These are phyloP conservation scores for Fusarium sororula DNA, from an alignment of 2,329 filamentous ascomycete genomes.

Conservation along the genomic window DNA sequence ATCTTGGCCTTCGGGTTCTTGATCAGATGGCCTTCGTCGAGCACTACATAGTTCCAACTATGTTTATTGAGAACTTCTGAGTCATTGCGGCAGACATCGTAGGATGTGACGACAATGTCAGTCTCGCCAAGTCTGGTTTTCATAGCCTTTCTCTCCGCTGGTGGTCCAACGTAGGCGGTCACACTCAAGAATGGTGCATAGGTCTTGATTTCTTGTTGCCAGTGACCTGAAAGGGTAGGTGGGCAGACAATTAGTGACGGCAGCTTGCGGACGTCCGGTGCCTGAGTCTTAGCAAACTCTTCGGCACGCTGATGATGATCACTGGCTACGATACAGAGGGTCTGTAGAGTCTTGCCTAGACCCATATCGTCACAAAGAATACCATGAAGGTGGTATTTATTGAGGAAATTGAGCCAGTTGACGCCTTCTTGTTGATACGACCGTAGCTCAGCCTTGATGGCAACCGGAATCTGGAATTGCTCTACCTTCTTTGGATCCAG, in stretches of 20 bases:
- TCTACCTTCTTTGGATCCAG: slow-evolving; percentile 98
- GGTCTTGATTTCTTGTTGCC: slow-evolving; percentile 96
- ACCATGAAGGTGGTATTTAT: slow-evolving; percentile 96
- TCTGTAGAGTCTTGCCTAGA: slow-evolving; percentile 96
- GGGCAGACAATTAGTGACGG: slow-evolving; percentile 96
- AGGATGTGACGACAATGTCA: slow-evolving; percentile 96
- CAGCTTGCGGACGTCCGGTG: slow-evolving; percentile 79
- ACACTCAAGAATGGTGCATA: slow-evolving; percentile 95
- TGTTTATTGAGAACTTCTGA: slow-evolving; percentile 83
- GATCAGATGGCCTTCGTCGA: slow-evolving; percentile 97
- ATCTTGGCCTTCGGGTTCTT: slow-evolving; percentile 99
- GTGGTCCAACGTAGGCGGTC: slow-evolving; percentile 90
- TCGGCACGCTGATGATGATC: slow-evolving; percentile 94
- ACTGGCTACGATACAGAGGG: slow-evolving; percentile 96
- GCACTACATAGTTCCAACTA: slow-evolving; percentile 96
- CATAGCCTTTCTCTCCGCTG: slow-evolving; percentile 78
- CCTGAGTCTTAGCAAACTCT: slow-evolving; percentile 84
- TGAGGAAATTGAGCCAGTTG: slow-evolving; percentile 98
- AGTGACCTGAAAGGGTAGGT: slow-evolving; percentile 94
- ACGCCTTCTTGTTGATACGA: slow-evolving; percentile 99
- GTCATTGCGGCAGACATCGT: slow-evolving; percentile 97
- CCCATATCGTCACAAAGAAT: slow-evolving; percentile 99
- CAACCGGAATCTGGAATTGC: slow-evolving; percentile 89
- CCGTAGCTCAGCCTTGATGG: slow-evolving; percentile 94
- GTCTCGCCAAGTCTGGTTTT: slow-evolving; percentile 76